Percentiles rank a stretch among this genome's conserved stretches.
Evolutionary conservation across 352 stramenopile genomes (phyloP).

Genomic region (Phytophthora chlamydospora): DNA sequence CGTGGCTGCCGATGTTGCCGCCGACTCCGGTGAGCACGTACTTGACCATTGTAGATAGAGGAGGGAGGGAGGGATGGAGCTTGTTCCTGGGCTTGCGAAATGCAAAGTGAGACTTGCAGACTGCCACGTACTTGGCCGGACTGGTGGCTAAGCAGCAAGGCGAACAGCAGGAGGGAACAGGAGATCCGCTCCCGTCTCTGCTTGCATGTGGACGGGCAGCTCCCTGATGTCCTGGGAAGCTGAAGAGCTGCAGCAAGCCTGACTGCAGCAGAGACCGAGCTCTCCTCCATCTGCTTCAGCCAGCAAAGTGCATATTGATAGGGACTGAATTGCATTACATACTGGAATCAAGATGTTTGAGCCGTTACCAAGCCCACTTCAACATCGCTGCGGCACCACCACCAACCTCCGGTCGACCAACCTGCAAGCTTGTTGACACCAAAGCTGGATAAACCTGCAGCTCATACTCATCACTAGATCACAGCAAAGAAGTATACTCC

Average conservation of each 20-base stretch:
- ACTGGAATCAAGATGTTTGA: slow-evolving; percentile 16
- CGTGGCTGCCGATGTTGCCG: slow-evolving; percentile 30
- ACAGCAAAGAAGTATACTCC: not conserved
- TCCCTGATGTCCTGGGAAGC: not conserved
- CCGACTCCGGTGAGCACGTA: slow-evolving; percentile 38
- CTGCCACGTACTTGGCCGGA: slow-evolving; percentile 21
- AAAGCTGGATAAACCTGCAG: not conserved
- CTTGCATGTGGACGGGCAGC: slow-evolving; percentile 13
- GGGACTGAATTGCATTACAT: not conserved
- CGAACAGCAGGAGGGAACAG: slow-evolving; percentile 6
- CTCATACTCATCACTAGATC: not conserved
- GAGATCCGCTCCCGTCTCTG: slow-evolving; percentile 17
- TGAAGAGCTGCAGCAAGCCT: not conserved
- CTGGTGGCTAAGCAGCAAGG: not conserved
- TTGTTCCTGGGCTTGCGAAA: slow-evolving; percentile 22
- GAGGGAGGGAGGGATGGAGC: not conserved
- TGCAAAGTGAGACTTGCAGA: slow-evolving; percentile 18
- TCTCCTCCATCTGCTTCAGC: slow-evolving; percentile 4
- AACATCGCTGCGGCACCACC: slow-evolving; percentile 20
- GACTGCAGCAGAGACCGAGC: slow-evolving; percentile 11
- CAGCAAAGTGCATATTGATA: slow-evolving; percentile 6
- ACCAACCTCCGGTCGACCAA: not conserved
- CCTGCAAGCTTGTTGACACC: not conserved
- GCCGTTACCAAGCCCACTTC: slow-evolving; percentile 15
- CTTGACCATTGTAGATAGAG: slow-evolving; percentile 30